These are phyloP conservation scores for Metarhizium anisopliae DNA, from an alignment of 2,329 filamentous ascomycete species.

Conservation along the genomic window DNA sequence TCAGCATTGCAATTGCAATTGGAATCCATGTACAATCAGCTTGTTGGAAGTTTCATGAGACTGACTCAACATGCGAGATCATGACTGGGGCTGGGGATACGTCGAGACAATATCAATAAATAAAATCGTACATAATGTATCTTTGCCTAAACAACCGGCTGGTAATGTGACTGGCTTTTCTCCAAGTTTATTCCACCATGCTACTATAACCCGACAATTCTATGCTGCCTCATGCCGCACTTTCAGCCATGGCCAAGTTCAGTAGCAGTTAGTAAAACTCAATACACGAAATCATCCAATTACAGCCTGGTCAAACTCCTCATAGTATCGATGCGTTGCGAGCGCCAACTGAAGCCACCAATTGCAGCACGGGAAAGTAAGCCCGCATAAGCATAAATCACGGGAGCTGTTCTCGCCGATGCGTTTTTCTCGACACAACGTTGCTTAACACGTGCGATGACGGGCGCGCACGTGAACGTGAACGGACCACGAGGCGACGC, in stretches of 20 bases:
- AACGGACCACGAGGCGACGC: neutral
- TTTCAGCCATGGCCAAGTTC: neutral
- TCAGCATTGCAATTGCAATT: conserved; percentile 5
- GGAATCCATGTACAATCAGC: conserved; percentile 11
- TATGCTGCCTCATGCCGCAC: neutral
- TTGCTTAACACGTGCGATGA: neutral
- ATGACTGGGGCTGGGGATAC: conserved; percentile 3
- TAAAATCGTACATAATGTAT: neutral
- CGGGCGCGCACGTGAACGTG: neutral
- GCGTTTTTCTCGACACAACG: neutral
- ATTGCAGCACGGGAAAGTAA: neutral
- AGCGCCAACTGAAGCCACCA: neutral
- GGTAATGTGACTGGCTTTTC: too few relatives aligned
- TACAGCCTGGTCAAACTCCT: neutral
- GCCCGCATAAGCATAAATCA: neutral
- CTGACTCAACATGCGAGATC: conserved; percentile 2
- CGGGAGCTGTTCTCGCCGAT: neutral
- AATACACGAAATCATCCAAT: too few relatives aligned
- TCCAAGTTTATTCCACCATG: neutral
- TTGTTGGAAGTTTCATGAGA: conserved; percentile 3
- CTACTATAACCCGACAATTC: too few relatives aligned
- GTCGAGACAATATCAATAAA: neutral
- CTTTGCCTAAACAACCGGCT: neutral
- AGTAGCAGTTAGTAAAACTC: too few relatives aligned
- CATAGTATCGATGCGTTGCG: neutral